These are phyloP conservation scores for Claviceps pazoutovae DNA, from an alignment of 2,329 filamentous ascomycete genomes.

Conservation along the genomic window DNA sequence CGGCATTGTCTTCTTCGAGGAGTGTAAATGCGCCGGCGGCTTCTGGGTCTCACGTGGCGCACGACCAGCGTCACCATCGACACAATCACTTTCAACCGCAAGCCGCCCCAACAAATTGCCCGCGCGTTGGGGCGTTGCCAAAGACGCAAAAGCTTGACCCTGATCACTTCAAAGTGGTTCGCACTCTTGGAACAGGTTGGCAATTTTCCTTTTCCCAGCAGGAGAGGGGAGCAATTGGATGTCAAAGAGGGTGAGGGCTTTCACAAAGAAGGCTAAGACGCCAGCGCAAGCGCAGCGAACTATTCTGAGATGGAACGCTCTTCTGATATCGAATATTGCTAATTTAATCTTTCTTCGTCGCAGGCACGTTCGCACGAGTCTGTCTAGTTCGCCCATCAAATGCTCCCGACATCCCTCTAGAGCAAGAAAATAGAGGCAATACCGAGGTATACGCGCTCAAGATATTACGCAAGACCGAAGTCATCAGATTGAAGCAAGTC, in stretches of 20 bases:
- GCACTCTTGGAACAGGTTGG: slow-evolving; percentile 61
- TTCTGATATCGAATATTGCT: neutral
- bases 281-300: neutral
- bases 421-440: slow-evolving; percentile 16
- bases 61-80: slow-evolving; percentile 1
- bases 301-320: neutral
- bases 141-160: slow-evolving; percentile 18
- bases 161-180: slow-evolving; percentile 55
- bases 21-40: slow-evolving; percentile 7
- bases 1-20: slow-evolving; percentile 6
- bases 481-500: slow-evolving; percentile 73
- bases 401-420: slow-evolving; percentile 21
- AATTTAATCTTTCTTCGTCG: neutral
- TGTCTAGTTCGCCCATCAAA: slow-evolving; percentile 58
- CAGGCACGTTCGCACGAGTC: slow-evolving; percentile 69
- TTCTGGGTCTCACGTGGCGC: slow-evolving; percentile 4
- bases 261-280: neutral
- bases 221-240: neutral
- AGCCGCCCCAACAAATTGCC: neutral
- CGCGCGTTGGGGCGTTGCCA: slow-evolving; percentile 10
- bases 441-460: slow-evolving; percentile 62
- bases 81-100: neutral
- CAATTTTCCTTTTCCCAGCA: neutral
- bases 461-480: slow-evolving; percentile 58
- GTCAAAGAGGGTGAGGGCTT: neutral